Evolutionary conservation across 2,329 filamentous ascomycete species (phyloP).

Genomic region (Aulographum hederae): DNA sequence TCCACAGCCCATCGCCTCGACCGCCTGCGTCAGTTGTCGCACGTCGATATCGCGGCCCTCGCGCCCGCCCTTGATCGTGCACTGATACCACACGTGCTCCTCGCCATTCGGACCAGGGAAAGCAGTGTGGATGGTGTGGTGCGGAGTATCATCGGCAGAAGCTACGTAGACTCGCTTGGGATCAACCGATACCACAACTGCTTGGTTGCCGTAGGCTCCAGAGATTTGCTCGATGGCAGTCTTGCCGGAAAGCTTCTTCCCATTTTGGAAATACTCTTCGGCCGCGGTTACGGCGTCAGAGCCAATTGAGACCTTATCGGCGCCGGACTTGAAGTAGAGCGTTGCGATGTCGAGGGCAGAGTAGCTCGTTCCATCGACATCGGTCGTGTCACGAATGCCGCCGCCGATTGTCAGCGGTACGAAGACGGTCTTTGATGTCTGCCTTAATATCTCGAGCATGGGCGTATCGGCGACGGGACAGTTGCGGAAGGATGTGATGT

Average conservation of each 20-base stretch:
- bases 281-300: constrained; percentile 87
- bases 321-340: constrained; percentile 93
- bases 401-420: constrained; percentile 91
- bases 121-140: constrained; percentile 57
- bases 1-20: constrained; percentile 88
- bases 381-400: constrained; percentile 82
- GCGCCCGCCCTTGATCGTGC: constrained; percentile 87
- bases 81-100: constrained; percentile 85
- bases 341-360: constrained; percentile 83
- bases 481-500: constrained; percentile 96
- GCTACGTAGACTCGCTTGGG: constrained; percentile 77
- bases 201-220: constrained; percentile 83
- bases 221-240: constrained; percentile 96
- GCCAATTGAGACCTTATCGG: constrained; percentile 94
- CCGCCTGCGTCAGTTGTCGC: constrained; percentile 67
- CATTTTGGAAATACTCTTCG: constrained; percentile 67
- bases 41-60: constrained; percentile 92
- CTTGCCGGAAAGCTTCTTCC: constrained; percentile 51
- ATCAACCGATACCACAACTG: constrained; percentile 89
- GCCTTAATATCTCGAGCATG: constrained; percentile 85
- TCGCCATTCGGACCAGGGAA: constrained; percentile 60
- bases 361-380: constrained; percentile 72
- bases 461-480: constrained; percentile 81
- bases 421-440: constrained; percentile 79
- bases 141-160: constrained; percentile 47